A percentile compares a stretch with the other conserved stretches of the same genome.
These are phyloP conservation scores for Casuarina cunninghamiana DNA, from an alignment of 306 rosid species.

Conservation along the genomic window DNA sequence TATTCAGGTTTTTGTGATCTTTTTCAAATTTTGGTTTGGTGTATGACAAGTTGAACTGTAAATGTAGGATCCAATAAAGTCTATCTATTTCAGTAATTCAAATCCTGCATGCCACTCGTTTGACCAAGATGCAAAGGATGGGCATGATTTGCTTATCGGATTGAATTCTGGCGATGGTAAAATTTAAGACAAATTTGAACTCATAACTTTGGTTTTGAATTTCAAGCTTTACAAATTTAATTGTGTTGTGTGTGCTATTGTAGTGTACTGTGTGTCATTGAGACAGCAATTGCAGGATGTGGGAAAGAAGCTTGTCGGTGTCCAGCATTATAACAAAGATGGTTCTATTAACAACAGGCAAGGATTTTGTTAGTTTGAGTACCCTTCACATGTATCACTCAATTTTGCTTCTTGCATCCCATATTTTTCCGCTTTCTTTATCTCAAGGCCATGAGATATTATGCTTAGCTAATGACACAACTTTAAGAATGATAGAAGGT, in stretches of 20 bases:
- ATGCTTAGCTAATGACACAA: neutral
- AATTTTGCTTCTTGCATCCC: neutral
- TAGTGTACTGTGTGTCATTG: constrained; percentile 95
- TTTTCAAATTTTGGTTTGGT: constrained; percentile 27
- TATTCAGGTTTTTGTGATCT: constrained; percentile 6
- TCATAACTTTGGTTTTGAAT: constrained; percentile 16
- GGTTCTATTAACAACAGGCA: constrained; percentile 92
- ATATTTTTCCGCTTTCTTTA: neutral
- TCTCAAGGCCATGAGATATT: neutral
- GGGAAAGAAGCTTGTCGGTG: constrained; percentile 94
- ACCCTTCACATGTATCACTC: neutral
- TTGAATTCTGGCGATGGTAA: constrained; percentile 93
- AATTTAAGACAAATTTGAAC: constrained; percentile 12
- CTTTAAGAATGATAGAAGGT: neutral
- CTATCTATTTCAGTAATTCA: constrained; percentile 87
- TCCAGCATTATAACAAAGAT: constrained; percentile 94
- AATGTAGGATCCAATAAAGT: constrained; percentile 92
- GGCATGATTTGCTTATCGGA: constrained; percentile 93
- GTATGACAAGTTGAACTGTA: constrained; percentile 39
- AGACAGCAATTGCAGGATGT: constrained; percentile 99
- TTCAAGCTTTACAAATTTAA: constrained; percentile 40
- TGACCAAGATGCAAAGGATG: constrained; percentile 94
- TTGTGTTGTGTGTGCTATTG: constrained; percentile 42
- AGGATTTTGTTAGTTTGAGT: constrained; percentile 28
- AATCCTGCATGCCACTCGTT: constrained; percentile 90